Base-by-base conservation (phyloP, 306 rosid species). In the Dryas drummondii region DNA sequence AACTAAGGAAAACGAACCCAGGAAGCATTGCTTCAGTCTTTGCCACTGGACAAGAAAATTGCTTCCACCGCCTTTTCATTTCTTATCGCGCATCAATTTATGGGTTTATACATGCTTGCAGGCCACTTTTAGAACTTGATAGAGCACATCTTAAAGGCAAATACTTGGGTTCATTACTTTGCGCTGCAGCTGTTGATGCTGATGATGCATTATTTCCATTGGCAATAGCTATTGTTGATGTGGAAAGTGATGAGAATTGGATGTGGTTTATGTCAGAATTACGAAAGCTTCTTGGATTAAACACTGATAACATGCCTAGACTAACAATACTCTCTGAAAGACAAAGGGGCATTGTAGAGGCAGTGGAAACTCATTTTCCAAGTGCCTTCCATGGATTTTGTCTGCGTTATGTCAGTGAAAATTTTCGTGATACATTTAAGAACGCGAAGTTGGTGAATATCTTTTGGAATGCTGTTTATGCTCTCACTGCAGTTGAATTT, bases 181-280 rank as follows among this genome's bases (percentile, higher is more conserved):
- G 97, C 78, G 98, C 98, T 71, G 89, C 97, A 22, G 94, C 96
- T 72, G 87, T 94, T 76, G 98, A 94, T 80, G 97, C 98, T 2
- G 98, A 94, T 65, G 89, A 94, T 80, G 85, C 96, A 68, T 77
- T 94, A 84, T 90, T 87, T 83, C 98, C 97, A 9, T 74, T 91
- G 81, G 98, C 98, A 61, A 90, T 87, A 79, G 98, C 97, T 66
- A 87, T 94, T 55, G 97, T 94, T 68, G 98, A 94, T 76, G 70
- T 72, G 70, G 98, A 94, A 82, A 90, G 93, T 71, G 97, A 91
- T 32, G 98, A 94, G 75, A 94, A 88, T 80, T 94, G 98, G 98
- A 91, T 94, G 97, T 94, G 98, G 98, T 94, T 94, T 81, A 91
- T 94, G 94, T 94, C 98, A 57, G 97, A 94, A 80, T 76, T 94